These are phyloP conservation scores for Pichia exigua DNA, from an alignment of 805 yeast genomes.

Conservation along the genomic window DNA sequence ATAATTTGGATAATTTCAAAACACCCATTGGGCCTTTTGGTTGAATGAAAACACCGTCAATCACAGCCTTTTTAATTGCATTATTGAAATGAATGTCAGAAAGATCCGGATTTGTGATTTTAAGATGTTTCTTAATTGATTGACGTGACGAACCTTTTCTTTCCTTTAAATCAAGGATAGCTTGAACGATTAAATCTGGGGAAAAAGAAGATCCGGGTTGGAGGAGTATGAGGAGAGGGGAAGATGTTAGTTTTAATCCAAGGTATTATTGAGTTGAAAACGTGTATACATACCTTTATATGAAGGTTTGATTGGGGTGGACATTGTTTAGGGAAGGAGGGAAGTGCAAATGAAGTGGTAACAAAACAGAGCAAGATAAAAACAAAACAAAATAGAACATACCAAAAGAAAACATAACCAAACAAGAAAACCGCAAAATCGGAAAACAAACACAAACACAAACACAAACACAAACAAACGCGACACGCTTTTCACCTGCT, in stretches of 20 bases:
- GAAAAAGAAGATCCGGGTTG: too few species aligned
- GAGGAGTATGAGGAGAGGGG: neutral
- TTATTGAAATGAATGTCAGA: slow-evolving; percentile 71
- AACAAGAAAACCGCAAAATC: neutral
- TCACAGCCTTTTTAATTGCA: slow-evolving; percentile 77
- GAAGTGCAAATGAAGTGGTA: neutral
- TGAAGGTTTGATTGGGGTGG: neutral
- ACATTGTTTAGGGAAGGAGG: neutral
- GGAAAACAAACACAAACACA: neutral
- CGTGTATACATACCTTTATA: neutral
- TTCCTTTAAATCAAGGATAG: slow-evolving; percentile 62
- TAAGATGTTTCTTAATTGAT: slow-evolving; percentile 78
- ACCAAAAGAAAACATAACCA: neutral
- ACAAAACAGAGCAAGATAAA: neutral
- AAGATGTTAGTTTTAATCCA: too few species aligned
- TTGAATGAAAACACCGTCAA: slow-evolving; percentile 65
- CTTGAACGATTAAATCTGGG: slow-evolving; percentile 57
- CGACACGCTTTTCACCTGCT: neutral
- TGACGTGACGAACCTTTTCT: slow-evolving; percentile 83
- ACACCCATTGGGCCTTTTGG: slow-evolving; percentile 88
- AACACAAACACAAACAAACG: neutral
- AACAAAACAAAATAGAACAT: neutral
- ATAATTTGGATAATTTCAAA: slow-evolving; percentile 36
- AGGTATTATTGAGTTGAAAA: too few species aligned
- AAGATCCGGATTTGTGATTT: slow-evolving; percentile 41